These are phyloP conservation scores for Apiospora hydei DNA, from an alignment of 2,329 filamentous ascomycete species.

Conservation along the genomic window DNA sequence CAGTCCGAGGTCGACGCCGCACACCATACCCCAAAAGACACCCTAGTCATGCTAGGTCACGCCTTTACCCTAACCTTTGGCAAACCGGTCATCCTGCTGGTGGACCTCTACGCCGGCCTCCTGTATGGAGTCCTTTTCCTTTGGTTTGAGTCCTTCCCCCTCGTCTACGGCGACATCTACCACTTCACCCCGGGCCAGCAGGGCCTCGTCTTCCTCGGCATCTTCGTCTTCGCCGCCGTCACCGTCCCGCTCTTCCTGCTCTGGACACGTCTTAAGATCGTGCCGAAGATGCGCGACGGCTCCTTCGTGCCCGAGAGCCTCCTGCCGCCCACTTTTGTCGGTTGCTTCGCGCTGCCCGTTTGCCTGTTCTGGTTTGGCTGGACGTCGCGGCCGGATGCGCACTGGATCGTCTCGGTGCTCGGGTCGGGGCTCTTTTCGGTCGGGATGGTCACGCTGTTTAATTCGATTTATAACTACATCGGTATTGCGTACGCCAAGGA, in stretches of 20 bases:
- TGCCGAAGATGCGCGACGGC: conserved; percentile 58
- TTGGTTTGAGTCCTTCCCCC: conserved; percentile 52
- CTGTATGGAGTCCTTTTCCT: conserved; percentile 52
- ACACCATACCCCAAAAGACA: conserved; percentile 40
- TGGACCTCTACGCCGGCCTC: conserved; percentile 47
- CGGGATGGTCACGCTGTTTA: conserved; percentile 37
- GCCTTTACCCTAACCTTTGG: conserved; percentile 49
- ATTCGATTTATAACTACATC: conserved; percentile 37
- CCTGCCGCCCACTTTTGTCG: conserved; percentile 48
- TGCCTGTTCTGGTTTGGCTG: conserved; percentile 58
- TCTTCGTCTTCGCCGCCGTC: conserved; percentile 44
- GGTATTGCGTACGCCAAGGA: conserved; percentile 33
- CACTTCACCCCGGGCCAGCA: conserved; percentile 45
- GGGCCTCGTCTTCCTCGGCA: conserved; percentile 47
- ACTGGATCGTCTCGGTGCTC: conserved; percentile 58
- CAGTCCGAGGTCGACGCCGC: conserved; percentile 60
- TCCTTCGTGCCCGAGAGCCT: conserved; percentile 30
- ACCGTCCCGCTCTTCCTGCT: conserved; percentile 38
- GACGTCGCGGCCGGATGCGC: conserved; percentile 49
- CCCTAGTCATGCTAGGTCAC: conserved; percentile 43
- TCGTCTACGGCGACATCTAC: conserved; percentile 51
- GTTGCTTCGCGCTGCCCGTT: conserved; percentile 58
- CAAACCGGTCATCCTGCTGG: conserved; percentile 50
- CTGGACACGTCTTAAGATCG: conserved; percentile 45
- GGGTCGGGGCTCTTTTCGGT: conserved; percentile 54